Percentiles rank a stretch among this genome's conserved stretches.
These are phyloP conservation scores for Tanacetum coccineum DNA, from an alignment of 129 eudicot species.

Conservation along the genomic window DNA sequence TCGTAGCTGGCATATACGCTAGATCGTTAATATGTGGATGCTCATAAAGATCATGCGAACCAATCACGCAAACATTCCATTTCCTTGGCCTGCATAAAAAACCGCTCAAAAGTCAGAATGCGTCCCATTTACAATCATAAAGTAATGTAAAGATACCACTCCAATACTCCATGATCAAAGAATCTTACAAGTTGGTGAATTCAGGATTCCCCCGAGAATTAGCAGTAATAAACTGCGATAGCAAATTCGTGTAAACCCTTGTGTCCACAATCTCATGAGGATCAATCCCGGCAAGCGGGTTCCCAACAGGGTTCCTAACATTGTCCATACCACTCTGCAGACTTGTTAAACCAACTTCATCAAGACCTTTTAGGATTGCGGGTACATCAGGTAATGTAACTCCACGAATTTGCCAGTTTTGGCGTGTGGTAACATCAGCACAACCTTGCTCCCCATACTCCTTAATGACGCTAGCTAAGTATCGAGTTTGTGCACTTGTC, in stretches of 20 bases:
- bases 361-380: constrained; percentile 75
- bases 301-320: constrained; percentile 95
- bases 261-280: constrained; percentile 90
- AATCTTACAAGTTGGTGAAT: constrained; percentile 75
- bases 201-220: constrained; percentile 85
- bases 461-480: constrained; percentile 83
- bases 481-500: constrained; percentile 86
- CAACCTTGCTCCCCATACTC: constrained; percentile 85
- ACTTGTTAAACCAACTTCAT: constrained; percentile 82
- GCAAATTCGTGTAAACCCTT: constrained; percentile 66
- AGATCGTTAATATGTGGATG: constrained; percentile 97
- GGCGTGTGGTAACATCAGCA: constrained; percentile 91
- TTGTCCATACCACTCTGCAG: constrained; percentile 99
- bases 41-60: constrained; percentile 95
- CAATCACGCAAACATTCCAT: constrained; percentile 97
- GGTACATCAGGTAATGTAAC: constrained; percentile 92
- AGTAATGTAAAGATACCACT: not conserved
- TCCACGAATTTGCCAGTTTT: constrained; percentile 98
- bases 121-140: not conserved
- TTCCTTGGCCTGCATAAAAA: constrained; percentile 76
- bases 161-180: constrained; percentile 6
- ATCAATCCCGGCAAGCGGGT: constrained; percentile 93
- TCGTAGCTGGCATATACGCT: constrained; percentile 95
- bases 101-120: constrained; percentile 10
- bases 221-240: constrained; percentile 80